Base-by-base conservation (phyloP, 352 stramenopile genomes). In the Phytophthora litchii region DNA sequence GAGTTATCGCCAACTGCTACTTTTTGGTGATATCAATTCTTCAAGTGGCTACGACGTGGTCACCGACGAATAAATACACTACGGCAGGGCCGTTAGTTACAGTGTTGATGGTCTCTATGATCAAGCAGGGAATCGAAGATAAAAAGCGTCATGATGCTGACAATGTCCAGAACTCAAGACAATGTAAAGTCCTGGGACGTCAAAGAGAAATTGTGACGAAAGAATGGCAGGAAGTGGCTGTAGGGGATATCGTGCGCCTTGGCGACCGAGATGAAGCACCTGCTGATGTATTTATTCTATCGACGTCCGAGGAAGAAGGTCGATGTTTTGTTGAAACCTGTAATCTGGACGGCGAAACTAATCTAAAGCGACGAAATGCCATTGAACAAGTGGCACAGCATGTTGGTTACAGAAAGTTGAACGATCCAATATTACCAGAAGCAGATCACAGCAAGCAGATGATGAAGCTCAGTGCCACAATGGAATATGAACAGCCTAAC, bases 281-380 rank as follows among this genome's bases (percentile, higher is more conserved):
- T 0, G 83, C 83, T 1, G 83, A 92, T 34, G 65, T 89, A 11
- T 79, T 90, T 43, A 87, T 92, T 36, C 61, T 92, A 12, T 81
- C 83, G 0, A 90, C 76, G 1, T 88, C 78, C 0, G 83, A 92
- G 31, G 80, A 90, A 60, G 80, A 92, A 76, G 83, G 83, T 0
- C 70, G 74, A 2, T 95, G 77, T 68, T 98, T 97, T 55, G 80
- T 98, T 27, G 94, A 98, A 69, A 98, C 94, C 8, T 92, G 84
- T 48, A 97, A 97, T 60, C 69, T 98, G 38, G 94, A 98, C 54
- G 94, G 94, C 14, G 93, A 98, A 65, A 98, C 92, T 8, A 97
- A 98, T 62, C 62, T 98, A n/a, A 98, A 98, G 69, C 74, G 74
- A 23, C 66, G 83, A 34, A 72, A 60, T 0, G 80, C 80, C 1